These are phyloP conservation scores for Globisporangium middletonii DNA, from an alignment of 352 stramenopile genomes.

Conservation along the genomic window DNA sequence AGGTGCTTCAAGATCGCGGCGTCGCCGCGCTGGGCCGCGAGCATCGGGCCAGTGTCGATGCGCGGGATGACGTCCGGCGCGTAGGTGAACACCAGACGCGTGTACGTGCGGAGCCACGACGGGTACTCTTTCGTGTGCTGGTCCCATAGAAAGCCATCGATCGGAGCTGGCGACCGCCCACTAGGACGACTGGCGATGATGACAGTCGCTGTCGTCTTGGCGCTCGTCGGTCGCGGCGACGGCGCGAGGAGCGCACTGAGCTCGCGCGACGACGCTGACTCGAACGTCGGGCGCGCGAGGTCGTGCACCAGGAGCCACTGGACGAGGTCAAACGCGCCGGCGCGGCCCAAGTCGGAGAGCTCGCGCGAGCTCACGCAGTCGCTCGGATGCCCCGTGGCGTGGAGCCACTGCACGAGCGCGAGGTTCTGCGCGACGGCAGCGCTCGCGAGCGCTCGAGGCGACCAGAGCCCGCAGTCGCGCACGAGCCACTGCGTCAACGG, in stretches of 20 bases:
- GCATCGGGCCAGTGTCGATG: constrained; percentile 26
- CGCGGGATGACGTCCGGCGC: constrained; percentile 13
- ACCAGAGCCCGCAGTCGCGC: constrained; percentile 23
- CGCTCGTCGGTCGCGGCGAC: constrained; percentile 3
- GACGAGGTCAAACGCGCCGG: constrained; percentile 18
- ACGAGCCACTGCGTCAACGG: constrained; percentile 25
- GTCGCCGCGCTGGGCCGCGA: constrained; percentile 26
- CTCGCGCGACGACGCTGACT: not conserved
- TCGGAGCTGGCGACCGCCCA: not conserved
- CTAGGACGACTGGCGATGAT: not conserved
- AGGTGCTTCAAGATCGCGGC: constrained; percentile 20
- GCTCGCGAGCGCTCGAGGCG: constrained; percentile 17
- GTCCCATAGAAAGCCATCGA: constrained; percentile 20
- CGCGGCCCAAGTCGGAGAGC: constrained; percentile 18
- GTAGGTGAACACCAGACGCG: constrained; percentile 19
- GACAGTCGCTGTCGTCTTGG: constrained; percentile 11
- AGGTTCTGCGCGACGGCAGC: constrained; percentile 24
- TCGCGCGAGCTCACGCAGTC: constrained; percentile 20
- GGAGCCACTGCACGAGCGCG: constrained; percentile 26
- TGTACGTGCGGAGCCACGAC: constrained; percentile 22
- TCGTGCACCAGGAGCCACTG: constrained; percentile 25
- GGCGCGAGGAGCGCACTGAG: constrained; percentile 6
- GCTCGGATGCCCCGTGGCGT: constrained; percentile 7
- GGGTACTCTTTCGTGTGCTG: constrained; percentile 22
- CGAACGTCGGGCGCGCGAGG: constrained; percentile 14